Evolutionary conservation across 495 filamentous ascomycete species (phyloP), one percentile per base, ranked within the genome.

Genomic region (Xylaria intraflava): DNA sequence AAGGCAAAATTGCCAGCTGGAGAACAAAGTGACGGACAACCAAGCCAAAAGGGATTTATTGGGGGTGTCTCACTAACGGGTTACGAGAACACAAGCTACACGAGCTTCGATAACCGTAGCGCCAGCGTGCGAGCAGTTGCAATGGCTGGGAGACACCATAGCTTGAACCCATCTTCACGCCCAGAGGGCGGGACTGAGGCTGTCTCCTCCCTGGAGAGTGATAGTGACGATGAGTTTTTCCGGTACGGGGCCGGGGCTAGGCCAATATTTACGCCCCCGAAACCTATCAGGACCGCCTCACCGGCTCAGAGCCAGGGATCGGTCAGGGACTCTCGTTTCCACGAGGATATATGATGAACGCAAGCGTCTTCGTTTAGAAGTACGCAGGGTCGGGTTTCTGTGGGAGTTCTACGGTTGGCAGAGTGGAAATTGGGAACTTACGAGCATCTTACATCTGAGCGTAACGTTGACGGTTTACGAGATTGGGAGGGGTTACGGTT

Each of bases 101-200:
- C 60, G 47, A 65, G 69, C 33, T 36, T 71, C 3, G 67, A 69
- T 19, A 61, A 59, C 19, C 63, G 61, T 19, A 63, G 60, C 22
- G 65, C 67, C 6, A 74, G 71, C 48, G 66, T 75, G 49, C 74
- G 72, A 20, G 76, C 79, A 45, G 77, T 80, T 1, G 76, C 78
- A 10, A 59, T 80, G 66, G 78, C 76, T 6, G 74, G 74, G 1
- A 68, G 70, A 33, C 35, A 38, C 22, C 9, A 54, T 14, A 8
- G 26, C 6, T 26, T 30, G 23, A 48, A 33, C 29, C 53, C 27
- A 10, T 19, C n/a, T n/a, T n/a, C 38, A 14, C 31, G 20, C 2
- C 17, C 41, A 14, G 51, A 47, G 14, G 47, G 33, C 12, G 51
- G 51, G 35, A 17, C 39, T 29, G 48, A 41, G 14, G 31, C 31